A percentile compares a stretch with the other conserved stretches of the same genome.
phyloP scores from a whole-genome alignment of 2,329 filamentous ascomycete species.

The Nannizzia gypsea region DNA sequence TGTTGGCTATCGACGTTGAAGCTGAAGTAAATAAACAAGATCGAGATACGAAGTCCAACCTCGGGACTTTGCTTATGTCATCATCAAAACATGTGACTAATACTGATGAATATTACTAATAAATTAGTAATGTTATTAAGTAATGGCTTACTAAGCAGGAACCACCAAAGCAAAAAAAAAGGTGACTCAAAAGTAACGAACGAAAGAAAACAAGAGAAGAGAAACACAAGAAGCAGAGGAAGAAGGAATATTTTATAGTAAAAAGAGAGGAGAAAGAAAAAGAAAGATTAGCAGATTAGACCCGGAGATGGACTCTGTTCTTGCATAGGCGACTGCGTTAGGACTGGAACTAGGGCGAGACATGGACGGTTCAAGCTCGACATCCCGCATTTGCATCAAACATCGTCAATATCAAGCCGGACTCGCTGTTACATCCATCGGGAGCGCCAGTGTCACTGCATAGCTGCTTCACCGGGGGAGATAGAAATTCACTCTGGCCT shows the following conservation, averaged over 20 bases:
- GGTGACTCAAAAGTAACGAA: not conserved
- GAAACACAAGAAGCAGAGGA: too few species aligned
- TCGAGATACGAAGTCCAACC: not conserved
- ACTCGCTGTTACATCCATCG: not conserved
- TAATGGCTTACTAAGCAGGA: not conserved
- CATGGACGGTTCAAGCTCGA: not conserved
- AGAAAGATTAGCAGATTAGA: not conserved
- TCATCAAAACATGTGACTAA: not conserved
- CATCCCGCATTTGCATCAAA: not conserved
- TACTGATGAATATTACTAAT: not conserved
- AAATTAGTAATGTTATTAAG: not conserved
- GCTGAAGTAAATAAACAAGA: not conserved
- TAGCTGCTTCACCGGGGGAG: not conserved
- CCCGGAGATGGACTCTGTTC: not conserved
- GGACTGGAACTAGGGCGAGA: not conserved
- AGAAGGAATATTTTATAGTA: not conserved
- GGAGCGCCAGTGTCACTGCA: not conserved
- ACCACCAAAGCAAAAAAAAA: not conserved
- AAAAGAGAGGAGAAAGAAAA: not conserved
- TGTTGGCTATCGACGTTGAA: too few species aligned
- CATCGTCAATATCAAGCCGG: not conserved
- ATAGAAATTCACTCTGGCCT: not conserved
- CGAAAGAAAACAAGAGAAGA: not conserved
- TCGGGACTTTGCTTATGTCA: not conserved
- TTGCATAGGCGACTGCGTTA: not conserved